Evolutionary conservation across 805 yeast species (phyloP), one percentile per base, ranked within the genome.

Genomic region (Priceomyces haplophilus): DNA sequence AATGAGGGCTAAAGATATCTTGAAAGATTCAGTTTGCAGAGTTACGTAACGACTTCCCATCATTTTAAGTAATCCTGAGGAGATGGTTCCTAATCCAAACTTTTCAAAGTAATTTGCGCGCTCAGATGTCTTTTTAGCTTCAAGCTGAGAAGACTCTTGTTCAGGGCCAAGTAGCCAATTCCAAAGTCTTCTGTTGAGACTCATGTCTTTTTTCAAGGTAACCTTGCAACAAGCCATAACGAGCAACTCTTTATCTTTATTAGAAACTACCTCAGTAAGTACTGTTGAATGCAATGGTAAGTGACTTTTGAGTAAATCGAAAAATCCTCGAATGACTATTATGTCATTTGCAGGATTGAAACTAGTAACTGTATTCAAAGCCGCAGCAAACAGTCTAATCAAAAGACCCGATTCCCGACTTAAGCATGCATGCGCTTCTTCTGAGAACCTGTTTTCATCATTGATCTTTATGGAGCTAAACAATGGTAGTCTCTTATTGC

Each of bases 181-280:
- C 97, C 98, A 90, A 16, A 93, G 72, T 53, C 99, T 76, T 62
- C 99, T 75, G 61, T 93, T 93, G 45, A 93, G 73, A 7, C 97
- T 88, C 97, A 93, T 88, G 61, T 93, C 99, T 52, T 82, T 83
- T 35, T 84, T 79, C 34, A 88, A 66, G 2, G 93, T 83, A 0
- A 90, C 81, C 8, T 73, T 63, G 19, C 88, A 76, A 30, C 89
- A 83, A 7, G 80, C 70, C 62, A 83, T 67, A 13, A 88, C 59
- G 30, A 89, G 63, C 23, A 75, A 52, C 46, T 78, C 75, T 37
- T 77, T 74, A 53, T 88, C 96, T 4, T 70, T 64, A 0, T 62
- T 52, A 0, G 79, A 62, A 1, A 80, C 67, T 8, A 80, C 46
- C 2, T 58, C 52, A 36, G 75, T 77, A 20, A 85, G 55, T 1